phyloP scores from a whole-genome alignment of 805 yeast species.

The Lipomyces starkeyi region DNA sequence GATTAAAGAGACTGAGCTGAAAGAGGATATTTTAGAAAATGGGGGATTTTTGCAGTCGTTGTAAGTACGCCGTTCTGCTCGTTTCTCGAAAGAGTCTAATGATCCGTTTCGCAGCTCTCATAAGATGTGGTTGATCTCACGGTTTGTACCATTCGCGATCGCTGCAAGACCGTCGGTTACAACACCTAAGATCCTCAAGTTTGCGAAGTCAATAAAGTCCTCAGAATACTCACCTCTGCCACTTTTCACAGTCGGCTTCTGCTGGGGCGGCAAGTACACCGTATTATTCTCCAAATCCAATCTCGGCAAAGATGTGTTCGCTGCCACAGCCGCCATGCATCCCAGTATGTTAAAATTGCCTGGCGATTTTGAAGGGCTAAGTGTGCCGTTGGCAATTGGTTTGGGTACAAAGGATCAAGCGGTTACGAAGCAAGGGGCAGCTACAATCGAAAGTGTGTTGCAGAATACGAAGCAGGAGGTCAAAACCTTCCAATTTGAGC shows the following conservation, averaged over 20 bases:
- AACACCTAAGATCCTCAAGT: conserved; percentile 7
- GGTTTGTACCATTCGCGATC: conserved; percentile 7
- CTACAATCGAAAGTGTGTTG: not conserved
- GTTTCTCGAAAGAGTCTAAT: not conserved
- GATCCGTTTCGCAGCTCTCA: not conserved
- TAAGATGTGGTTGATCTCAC: not conserved
- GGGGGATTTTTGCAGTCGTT: not conserved
- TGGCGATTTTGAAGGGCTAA: conserved; percentile 4
- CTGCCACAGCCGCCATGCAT: conserved; percentile 18
- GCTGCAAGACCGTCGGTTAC: conserved; percentile 12
- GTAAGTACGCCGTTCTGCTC: not conserved
- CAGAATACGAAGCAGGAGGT: not conserved
- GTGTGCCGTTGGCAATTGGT: conserved; percentile 5
- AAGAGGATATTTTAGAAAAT: not conserved
- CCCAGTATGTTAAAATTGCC: conserved; percentile 18
- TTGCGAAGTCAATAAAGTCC: conserved; percentile 1
- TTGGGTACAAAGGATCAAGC: conserved; percentile 13
- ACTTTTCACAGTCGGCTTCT: conserved; percentile 21
- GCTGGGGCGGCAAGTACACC: conserved; percentile 26
- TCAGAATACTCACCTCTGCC: conserved; percentile 7
- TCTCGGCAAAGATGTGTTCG: conserved; percentile 1
- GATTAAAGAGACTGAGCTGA: not conserved
- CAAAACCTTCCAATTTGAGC: conserved; percentile 9
- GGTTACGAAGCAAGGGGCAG: not conserved
- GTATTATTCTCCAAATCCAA: conserved; percentile 6